Percentiles rank a stretch among this genome's conserved stretches.
phyloP scores from a whole-genome alignment of 805 yeast genomes.

The Candida ortonii region DNA sequence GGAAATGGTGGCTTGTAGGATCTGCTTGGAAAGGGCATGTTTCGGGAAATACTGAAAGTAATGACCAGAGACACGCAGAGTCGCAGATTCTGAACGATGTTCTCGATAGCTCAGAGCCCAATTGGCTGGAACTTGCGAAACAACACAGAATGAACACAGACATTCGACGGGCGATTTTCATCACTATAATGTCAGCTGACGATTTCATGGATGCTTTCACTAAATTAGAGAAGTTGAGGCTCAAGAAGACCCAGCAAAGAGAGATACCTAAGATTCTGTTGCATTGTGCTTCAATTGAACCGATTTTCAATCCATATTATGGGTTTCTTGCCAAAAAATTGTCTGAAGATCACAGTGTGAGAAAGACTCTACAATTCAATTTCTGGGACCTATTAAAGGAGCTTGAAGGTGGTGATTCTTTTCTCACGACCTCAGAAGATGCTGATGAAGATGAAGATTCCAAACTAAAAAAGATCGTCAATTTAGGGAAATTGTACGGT shows the following conservation, averaged over 20 bases:
- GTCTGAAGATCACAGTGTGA: constrained; percentile 68
- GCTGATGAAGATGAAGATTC: constrained; percentile 55
- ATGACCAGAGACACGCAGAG: constrained; percentile 39
- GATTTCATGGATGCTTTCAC: constrained; percentile 87
- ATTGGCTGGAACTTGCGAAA: constrained; percentile 85
- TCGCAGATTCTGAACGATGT: constrained; percentile 42
- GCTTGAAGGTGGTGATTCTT: constrained; percentile 50
- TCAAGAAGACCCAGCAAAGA: constrained; percentile 75
- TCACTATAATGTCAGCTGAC: constrained; percentile 92
- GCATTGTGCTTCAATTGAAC: constrained; percentile 84
- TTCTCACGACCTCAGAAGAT: constrained; percentile 17
- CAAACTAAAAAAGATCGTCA: constrained; percentile 58
- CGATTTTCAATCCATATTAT: constrained; percentile 85
- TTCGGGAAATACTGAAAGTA: constrained; percentile 22
- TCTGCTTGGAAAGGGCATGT: constrained; percentile 86
- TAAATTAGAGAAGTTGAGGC: constrained; percentile 72
- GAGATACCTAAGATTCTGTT: constrained; percentile 84
- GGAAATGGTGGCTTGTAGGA: constrained; percentile 99
- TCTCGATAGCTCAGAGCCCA: constrained; percentile 69
- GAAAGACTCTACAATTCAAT: constrained; percentile 83
- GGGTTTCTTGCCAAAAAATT: constrained; percentile 73
- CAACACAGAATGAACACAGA: constrained; percentile 94
- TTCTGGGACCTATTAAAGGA: constrained; percentile 84
- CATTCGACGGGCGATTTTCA: constrained; percentile 87
- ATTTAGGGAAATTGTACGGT: constrained; percentile 81